Conservation (phyloP, 192 early-diverging fungal genomes). For the Mortierella alpina region DNA sequence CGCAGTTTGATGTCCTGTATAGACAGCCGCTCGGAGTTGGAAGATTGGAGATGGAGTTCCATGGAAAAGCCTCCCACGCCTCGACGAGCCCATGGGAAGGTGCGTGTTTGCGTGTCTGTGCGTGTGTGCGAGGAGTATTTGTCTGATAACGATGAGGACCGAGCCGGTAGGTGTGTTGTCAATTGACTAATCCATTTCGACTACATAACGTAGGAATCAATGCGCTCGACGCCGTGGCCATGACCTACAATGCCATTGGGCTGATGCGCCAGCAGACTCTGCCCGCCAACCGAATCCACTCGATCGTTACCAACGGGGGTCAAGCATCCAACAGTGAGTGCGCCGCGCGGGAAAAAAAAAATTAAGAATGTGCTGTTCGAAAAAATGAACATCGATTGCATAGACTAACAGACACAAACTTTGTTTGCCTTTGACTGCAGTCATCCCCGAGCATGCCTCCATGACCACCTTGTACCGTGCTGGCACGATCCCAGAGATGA, state of each 20-base stretch:
- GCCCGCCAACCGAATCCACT: constrained; percentile 78
- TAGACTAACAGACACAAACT: background rate
- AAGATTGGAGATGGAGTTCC: constrained; percentile 69
- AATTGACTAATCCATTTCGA: background rate
- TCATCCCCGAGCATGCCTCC: constrained; percentile 75
- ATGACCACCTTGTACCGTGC: constrained; percentile 73
- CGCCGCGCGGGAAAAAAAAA: background rate
- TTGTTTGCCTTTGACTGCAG: constrained; percentile 18
- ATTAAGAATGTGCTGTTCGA: too few species aligned
- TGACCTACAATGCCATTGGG: constrained; percentile 74
- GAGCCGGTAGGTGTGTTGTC: background rate
- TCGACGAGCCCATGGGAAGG: constrained; percentile 57
- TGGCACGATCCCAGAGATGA: constrained; percentile 60
- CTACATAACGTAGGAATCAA: constrained; percentile 66
- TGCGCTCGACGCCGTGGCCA: constrained; percentile 80
- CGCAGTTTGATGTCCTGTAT: constrained; percentile 61
- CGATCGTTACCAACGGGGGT: constrained; percentile 85
- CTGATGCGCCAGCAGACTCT: constrained; percentile 80
- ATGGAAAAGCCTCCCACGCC: constrained; percentile 80
- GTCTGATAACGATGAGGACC: background rate
- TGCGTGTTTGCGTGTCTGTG: background rate
- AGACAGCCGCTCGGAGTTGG: constrained; percentile 56
- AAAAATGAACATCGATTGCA: too few species aligned
- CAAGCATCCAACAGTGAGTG: constrained; percentile 57
- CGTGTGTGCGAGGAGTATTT: background rate